Evolutionary conservation across 2,329 filamentous ascomycete genomes (phyloP), one percentile per base, ranked within the genome.

Genomic region (Fusarium bulbicola): DNA sequence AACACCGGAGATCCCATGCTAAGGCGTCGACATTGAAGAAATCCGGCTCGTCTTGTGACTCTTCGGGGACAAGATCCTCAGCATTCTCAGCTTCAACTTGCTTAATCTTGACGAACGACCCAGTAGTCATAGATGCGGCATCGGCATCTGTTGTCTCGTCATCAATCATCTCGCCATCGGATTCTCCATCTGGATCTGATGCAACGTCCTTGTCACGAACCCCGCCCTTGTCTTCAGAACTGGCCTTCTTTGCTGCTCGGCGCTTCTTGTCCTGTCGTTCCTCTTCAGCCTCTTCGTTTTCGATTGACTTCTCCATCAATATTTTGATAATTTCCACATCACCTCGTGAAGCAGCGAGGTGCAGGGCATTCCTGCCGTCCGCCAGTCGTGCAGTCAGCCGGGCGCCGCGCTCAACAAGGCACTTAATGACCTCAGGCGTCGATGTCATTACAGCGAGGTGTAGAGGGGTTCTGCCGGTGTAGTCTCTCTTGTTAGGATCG

Each of bases 331-430:
- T 95, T 24, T 91, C 89, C 4, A 84, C 79, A 71, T 90, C 84
- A 1, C 94, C 94, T 28, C 92, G 87, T 49, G 90, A 87, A 24
- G 93, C 92, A 24, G 94, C 94, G 36, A 97, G 84, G 80, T 97
- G 94, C n/a, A 97, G 85, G 14, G 94, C 92, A 6, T 93, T 97
- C 73, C 90, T 89, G 7, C 94, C 94, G 80, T 96, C 94, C 0
- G 92, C 92, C 43, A 97, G 80, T 56, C 94, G 89, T 56, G 93
- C 87, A 30, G 94, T 89, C 30, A 97, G 83, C 21, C 93, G 89
- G 39, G 93, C 91, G 6, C 92, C 93, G 64, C 90, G 86, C 69
- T 95, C 88, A 32, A 97, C 89, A 4, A 97, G 86, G 53, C 85
- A 87, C 69, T 92, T 86, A 3, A 96, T 92, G 65, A 97, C 86